Evolutionary conservation across 345 rosid species (phyloP).

Genomic region (Aegle marmelos): DNA sequence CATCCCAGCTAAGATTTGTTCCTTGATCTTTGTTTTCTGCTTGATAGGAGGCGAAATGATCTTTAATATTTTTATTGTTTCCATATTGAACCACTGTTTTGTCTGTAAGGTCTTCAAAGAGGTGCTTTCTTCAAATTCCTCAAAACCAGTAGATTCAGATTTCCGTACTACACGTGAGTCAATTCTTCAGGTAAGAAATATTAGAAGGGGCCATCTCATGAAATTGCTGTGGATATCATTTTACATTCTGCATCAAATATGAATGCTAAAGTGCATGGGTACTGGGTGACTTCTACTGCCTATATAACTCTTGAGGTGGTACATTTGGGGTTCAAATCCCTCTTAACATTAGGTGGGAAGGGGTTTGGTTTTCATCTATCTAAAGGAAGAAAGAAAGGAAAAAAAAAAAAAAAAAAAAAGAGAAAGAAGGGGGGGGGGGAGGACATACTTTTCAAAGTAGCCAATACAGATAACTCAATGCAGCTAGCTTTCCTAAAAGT

Average conservation of each 20-base stretch:
- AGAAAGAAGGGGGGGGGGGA: too few species aligned
- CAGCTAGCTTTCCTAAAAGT: neutral
- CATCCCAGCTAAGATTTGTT: neutral
- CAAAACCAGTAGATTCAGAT: slow-evolving; percentile 48
- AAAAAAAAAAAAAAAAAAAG: too few species aligned
- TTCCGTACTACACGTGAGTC: slow-evolving; percentile 66
- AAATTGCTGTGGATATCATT: neutral
- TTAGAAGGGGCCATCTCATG: neutral
- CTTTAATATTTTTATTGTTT: neutral
- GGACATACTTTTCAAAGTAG: neutral
- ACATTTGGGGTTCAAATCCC: neutral
- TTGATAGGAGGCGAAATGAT: neutral
- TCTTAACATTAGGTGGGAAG: neutral
- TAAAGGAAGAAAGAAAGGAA: neutral
- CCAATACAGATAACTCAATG: neutral
- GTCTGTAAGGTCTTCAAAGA: slow-evolving; percentile 52
- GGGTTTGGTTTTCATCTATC: neutral
- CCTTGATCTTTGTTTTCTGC: neutral
- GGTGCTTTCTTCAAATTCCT: slow-evolving; percentile 44
- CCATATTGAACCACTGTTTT: slow-evolving; percentile 18
- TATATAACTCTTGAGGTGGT: neutral
- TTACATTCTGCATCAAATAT: neutral
- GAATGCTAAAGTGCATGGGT: neutral
- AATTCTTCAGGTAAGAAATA: slow-evolving; percentile 63
- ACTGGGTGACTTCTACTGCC: neutral